These are phyloP conservation scores for Detonula confervacea DNA, from an alignment of 352 stramenopile genomes.

Conservation along the genomic window DNA sequence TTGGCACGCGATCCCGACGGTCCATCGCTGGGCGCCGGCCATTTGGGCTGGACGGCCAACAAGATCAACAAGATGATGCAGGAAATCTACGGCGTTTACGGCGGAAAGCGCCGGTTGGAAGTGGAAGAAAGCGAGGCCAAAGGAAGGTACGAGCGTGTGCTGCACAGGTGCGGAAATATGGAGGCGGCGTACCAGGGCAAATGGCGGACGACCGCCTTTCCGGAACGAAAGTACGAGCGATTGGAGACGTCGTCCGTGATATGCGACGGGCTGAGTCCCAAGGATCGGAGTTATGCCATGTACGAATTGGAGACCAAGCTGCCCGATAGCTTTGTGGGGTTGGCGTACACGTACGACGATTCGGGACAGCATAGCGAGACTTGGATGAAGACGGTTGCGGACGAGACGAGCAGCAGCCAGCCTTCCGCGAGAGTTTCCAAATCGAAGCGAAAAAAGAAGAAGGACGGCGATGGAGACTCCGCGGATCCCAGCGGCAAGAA, in stretches of 20 bases:
- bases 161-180: conserved; percentile 64
- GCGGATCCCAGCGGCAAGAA: conserved; percentile 11
- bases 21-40: conserved; percentile 43
- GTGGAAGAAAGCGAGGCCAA: conserved; percentile 65
- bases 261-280: conserved; percentile 75
- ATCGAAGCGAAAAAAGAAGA: conserved; percentile 53
- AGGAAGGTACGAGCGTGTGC: conserved; percentile 59
- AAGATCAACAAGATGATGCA: conserved; percentile 78
- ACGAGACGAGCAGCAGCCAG: conserved; percentile 41
- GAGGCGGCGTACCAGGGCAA: conserved; percentile 78
- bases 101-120: conserved; percentile 61
- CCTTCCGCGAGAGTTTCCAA: conserved; percentile 23
- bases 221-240: conserved; percentile 78
- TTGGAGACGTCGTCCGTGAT: conserved; percentile 69
- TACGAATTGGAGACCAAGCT: conserved; percentile 81
- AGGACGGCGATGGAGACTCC: conserved; percentile 21
- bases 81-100: conserved; percentile 74
- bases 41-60: conserved; percentile 56
- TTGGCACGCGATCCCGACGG: conserved; percentile 57
- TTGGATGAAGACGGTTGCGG: conserved; percentile 85
- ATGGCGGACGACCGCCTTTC: conserved; percentile 75
- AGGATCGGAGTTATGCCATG: conserved; percentile 79
- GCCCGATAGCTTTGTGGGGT: conserved; percentile 79
- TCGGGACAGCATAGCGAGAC: conserved; percentile 76
- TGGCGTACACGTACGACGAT: conserved; percentile 83